A percentile compares a stretch with the other conserved stretches of the same genome.
phyloP scores from a whole-genome alignment of 208 protist genomes.

The Novymonas esmeraldas region DNA sequence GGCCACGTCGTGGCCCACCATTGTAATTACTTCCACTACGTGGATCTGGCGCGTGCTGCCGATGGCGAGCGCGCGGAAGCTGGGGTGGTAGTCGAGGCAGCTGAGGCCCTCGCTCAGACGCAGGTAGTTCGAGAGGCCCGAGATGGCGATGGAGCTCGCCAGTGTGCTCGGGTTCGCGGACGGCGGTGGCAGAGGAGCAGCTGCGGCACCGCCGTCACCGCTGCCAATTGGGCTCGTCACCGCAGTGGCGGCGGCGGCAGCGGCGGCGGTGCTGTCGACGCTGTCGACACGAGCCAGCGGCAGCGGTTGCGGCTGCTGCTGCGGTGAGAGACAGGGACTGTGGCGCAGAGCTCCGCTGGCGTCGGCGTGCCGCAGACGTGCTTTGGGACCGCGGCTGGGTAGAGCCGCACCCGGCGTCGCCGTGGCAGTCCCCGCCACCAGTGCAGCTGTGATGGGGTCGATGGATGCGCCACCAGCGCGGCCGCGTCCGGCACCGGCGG shows the following conservation, averaged over 20 bases:
- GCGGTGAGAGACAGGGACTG: too few species aligned
- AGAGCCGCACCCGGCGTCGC: background rate
- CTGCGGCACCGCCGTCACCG: constrained; percentile 6
- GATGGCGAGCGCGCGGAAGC: constrained; percentile 67
- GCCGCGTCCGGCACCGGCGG: background rate
- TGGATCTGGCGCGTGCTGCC: constrained; percentile 74
- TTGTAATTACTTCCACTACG: constrained; percentile 66
- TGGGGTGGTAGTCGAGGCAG: constrained; percentile 73
- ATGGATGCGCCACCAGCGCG: background rate
- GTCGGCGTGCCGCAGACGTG: too few species aligned
- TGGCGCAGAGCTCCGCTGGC: too few species aligned
- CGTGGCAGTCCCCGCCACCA: background rate
- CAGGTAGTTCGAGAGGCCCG: constrained; percentile 38
- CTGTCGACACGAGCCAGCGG: background rate
- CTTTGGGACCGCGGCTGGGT: constrained; percentile 20
- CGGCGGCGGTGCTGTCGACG: background rate
- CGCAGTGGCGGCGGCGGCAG: too few species aligned
- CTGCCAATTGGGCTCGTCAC: too few species aligned
- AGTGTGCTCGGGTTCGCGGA: constrained; percentile 6
- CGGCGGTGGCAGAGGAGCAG: background rate
- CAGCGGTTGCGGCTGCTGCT: too few species aligned
- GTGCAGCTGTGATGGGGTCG: background rate
- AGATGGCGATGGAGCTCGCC: constrained; percentile 12
- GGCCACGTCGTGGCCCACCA: constrained; percentile 39
- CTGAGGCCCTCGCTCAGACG: constrained; percentile 55